A percentile compares a stretch with the other conserved stretches of the same genome.
These are phyloP conservation scores for Diplodia corticola DNA, from an alignment of 2,329 filamentous ascomycete genomes.

Conservation along the genomic window DNA sequence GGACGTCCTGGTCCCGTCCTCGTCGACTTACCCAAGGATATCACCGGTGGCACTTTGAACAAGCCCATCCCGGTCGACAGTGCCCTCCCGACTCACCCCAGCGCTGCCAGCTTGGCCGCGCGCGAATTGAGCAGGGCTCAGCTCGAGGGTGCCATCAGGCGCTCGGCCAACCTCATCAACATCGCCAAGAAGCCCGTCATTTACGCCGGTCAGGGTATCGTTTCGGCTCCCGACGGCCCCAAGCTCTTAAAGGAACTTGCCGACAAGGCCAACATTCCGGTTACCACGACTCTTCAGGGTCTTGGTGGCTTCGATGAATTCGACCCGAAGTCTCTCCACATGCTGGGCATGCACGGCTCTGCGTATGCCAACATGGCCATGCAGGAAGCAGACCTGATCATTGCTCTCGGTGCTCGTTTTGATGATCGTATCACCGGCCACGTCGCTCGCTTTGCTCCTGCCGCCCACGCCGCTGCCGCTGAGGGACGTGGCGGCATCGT, in stretches of 20 bases:
- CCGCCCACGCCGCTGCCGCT: slow-evolving; percentile 77
- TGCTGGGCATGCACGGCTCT: slow-evolving; percentile 98
- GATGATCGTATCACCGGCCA: slow-evolving; percentile 90
- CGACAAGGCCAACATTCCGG: slow-evolving; percentile 87
- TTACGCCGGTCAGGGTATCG: slow-evolving; percentile 89
- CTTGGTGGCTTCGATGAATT: slow-evolving; percentile 91
- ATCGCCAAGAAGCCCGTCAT: slow-evolving; percentile 90
- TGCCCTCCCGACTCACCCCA: slow-evolving; percentile 75
- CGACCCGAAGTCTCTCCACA: slow-evolving; percentile 91
- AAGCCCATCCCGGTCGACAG: slow-evolving; percentile 79
- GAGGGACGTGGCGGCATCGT: slow-evolving; percentile 91
- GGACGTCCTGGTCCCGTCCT: slow-evolving; percentile 92
- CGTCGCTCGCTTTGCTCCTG: slow-evolving; percentile 84
- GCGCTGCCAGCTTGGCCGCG: slow-evolving; percentile 80
- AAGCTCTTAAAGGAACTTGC: slow-evolving; percentile 80
- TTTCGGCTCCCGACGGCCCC: slow-evolving; percentile 76
- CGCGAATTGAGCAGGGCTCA: slow-evolving; percentile 71
- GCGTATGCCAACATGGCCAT: slow-evolving; percentile 98
- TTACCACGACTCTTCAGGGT: slow-evolving; percentile 93
- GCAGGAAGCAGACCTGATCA: slow-evolving; percentile 93
- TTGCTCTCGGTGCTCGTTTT: slow-evolving; percentile 90
- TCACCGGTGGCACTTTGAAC: slow-evolving; percentile 81
- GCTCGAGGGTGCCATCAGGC: slow-evolving; percentile 70
- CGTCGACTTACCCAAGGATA: slow-evolving; percentile 94
- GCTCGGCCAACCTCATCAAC: slow-evolving; percentile 81